These are phyloP conservation scores for Fraxinus americana DNA, from an alignment of 257 asterid genomes.

Conservation along the genomic window DNA sequence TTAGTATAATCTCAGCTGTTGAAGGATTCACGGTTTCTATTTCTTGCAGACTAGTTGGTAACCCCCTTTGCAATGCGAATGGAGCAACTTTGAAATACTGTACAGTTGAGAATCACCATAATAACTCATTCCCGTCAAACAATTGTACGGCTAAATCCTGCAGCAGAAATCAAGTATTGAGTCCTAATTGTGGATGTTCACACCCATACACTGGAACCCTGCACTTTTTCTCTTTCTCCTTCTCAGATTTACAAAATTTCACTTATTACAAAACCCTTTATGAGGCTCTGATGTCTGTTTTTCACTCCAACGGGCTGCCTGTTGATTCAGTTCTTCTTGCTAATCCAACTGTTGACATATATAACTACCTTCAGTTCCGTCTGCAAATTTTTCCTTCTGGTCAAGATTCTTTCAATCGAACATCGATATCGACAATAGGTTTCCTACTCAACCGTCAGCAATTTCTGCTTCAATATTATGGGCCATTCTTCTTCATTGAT, in stretches of 20 bases:
- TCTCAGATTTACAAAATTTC: constrained; percentile 61
- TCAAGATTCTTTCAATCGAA: constrained; percentile 53
- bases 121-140: constrained; percentile 28
- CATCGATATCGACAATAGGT: constrained; percentile 57
- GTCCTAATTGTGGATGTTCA: constrained; percentile 69
- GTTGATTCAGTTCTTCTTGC: constrained; percentile 59
- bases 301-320: constrained; percentile 57
- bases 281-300: constrained; percentile 48
- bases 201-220: constrained; percentile 75
- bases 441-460: constrained; percentile 73
- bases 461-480: constrained; percentile 48
- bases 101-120: constrained; percentile 25
- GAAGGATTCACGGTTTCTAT: constrained; percentile 9
- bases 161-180: constrained; percentile 44
- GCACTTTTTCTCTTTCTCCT: constrained; percentile 70
- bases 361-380: constrained; percentile 51
- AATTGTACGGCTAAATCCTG: constrained; percentile 56
- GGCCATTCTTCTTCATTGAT: constrained; percentile 72
- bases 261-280: constrained; percentile 56
- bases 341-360: constrained; percentile 46
- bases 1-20: neutral
- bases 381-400: constrained; percentile 74
- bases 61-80: constrained; percentile 62
- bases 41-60: constrained; percentile 58
- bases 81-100: constrained; percentile 55